Base-by-base conservation (phyloP, 176 grass and related monocot genomes). In the Rhipidocladum racemiflorum region DNA sequence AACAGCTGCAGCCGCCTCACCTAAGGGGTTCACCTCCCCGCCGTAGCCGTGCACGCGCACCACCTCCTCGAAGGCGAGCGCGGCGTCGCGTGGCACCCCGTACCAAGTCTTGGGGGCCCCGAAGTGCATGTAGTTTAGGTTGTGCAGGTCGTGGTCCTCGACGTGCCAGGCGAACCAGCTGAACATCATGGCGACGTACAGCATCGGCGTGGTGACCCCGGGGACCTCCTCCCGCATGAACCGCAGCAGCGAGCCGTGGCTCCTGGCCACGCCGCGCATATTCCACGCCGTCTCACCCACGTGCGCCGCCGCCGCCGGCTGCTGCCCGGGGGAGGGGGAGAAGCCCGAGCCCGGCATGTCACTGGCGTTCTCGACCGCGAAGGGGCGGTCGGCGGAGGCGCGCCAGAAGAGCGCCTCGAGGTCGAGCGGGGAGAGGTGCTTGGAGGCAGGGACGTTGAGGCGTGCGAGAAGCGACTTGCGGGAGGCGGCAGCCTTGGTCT, bases 131-230 rank as follows among this genome's bases (percentile, higher is more conserved):
- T 99, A 99, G 77, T 99, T 94, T 61, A 99, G 53, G 78, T 93
- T 92, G 40, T 99, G 93, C 42, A 99, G 80, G 67, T 99, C 91
- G 74, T 99, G 96, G 86, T 99, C 93, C 85, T 99, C 91, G 23
- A 95, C 88, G 83, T 95, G 90, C 96, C 96, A 99, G 1, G 96
- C 93, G 87, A 93, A 99, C 96, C 96, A 99, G 49, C 91, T 93
- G 82, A 99, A 99, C 87, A 93, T 81, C 88, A 91, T 93, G 64
- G 69, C 93, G 43, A 99, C 85, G 76, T 99, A 94, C 15, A 95
- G 82, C 88, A 99, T 93, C 11, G 96, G 96, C 8, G 96, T 85
- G 29, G 89, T 99, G 62, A 99, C 91, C 10, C 93, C 96, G 7
- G 85, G 85, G 59, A 99, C 92, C 70, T 99, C 96, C 68, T 93